Percentiles rank a stretch among this genome's conserved stretches.
These are phyloP conservation scores for Alternaria hordeiaustralica DNA, from an alignment of 2,329 filamentous ascomycete genomes.

Conservation along the genomic window DNA sequence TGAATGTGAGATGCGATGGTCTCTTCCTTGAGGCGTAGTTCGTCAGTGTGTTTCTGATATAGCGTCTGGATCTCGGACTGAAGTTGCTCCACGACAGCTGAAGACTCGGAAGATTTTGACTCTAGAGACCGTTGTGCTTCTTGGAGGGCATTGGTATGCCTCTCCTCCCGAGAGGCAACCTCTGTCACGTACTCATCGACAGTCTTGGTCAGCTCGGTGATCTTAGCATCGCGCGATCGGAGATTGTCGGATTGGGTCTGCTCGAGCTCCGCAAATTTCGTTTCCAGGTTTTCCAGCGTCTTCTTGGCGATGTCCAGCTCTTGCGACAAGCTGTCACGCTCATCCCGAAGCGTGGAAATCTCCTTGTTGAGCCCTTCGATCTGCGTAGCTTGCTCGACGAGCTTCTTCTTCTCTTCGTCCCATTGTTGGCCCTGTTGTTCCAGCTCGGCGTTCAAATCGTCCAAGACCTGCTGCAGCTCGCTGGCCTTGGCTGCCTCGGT, in stretches of 20 bases:
- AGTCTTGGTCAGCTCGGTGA: constrained; percentile 33
- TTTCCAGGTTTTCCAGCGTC: constrained; percentile 36
- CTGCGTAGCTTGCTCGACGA: constrained; percentile 38
- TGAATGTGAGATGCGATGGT: constrained; percentile 34
- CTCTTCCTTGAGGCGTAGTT: constrained; percentile 41
- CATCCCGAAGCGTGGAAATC: constrained; percentile 29
- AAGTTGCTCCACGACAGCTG: constrained; percentile 40
- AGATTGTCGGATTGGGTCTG: constrained; percentile 37
- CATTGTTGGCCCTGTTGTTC: constrained; percentile 44
- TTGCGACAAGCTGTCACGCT: constrained; percentile 32
- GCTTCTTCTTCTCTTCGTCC: constrained; percentile 46
- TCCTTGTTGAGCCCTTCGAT: constrained; percentile 37
- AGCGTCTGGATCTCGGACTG: constrained; percentile 39
- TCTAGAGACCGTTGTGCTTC: constrained; percentile 35
- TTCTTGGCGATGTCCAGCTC: constrained; percentile 30
- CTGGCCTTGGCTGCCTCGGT: constrained; percentile 40
- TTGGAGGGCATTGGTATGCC: constrained; percentile 31
- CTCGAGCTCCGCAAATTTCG: constrained; percentile 35
- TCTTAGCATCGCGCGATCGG: constrained; percentile 36
- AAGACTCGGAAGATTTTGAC: constrained; percentile 37
- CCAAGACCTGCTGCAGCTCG: constrained; percentile 45
- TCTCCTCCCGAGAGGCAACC: constrained; percentile 27
- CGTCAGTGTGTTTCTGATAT: constrained; percentile 43
- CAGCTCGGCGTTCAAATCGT: constrained; percentile 44
- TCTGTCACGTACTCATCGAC: constrained; percentile 35